phyloP scores from a whole-genome alignment of 2,329 filamentous ascomycete genomes.

The Drechslerella dactyloides region DNA sequence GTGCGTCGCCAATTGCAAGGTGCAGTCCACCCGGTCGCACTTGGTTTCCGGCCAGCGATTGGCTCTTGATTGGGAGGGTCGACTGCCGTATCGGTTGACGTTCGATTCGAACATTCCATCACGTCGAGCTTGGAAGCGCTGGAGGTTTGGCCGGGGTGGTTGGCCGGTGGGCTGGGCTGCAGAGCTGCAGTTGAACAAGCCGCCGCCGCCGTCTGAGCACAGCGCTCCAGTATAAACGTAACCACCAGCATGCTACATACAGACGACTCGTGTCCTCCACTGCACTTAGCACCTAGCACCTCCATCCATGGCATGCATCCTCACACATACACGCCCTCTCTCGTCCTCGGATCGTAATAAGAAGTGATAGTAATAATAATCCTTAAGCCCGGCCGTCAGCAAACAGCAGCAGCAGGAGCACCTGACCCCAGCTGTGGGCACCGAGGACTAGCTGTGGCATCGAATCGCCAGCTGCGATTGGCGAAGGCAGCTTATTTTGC shows the following conservation, averaged over 20 bases:
- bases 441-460: slow-evolving; percentile 31
- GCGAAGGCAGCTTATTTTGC: slow-evolving; percentile 16
- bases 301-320: no score
- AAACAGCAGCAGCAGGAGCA: slow-evolving; percentile 31
- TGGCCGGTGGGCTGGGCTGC: neutral
- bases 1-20: slow-evolving; percentile 11
- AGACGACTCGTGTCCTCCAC: no score
- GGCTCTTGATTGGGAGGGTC: neutral
- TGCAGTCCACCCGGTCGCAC: slow-evolving; percentile 8
- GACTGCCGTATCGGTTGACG: slow-evolving; percentile 8
- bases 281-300: no score
- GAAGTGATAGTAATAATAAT: no score
- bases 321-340: no score
- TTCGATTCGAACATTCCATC: slow-evolving; percentile 38
- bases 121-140: neutral
- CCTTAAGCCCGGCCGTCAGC: slow-evolving; percentile 18
- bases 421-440: slow-evolving; percentile 14
- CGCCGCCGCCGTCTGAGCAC: no score
- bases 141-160: slow-evolving; percentile 27
- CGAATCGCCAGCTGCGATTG: slow-evolving; percentile 42
- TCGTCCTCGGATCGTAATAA: no score
- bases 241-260: no score
- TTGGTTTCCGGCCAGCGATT: slow-evolving; percentile 13
- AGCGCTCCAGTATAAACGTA: no score
- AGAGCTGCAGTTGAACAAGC: no score